Conservation (phyloP, 2,329 filamentous ascomycete genomes). For the Trichoderma breve region DNA sequence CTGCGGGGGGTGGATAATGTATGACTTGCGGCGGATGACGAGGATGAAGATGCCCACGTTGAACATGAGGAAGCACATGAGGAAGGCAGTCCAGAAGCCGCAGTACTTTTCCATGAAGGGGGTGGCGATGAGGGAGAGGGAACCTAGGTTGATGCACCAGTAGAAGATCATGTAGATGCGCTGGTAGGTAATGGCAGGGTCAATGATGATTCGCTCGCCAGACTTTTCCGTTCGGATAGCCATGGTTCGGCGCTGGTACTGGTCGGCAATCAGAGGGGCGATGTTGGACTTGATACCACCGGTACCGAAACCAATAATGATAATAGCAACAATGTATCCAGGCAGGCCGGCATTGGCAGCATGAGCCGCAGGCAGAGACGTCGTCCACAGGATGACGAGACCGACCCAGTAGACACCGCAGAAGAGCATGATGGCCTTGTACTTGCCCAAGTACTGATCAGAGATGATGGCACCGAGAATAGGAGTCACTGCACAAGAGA, state of each 20-base stretch:
- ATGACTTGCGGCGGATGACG: constrained; percentile 45
- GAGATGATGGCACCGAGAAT: constrained; percentile 55
- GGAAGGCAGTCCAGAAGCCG: constrained; percentile 66
- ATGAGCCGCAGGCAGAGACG: constrained; percentile 42
- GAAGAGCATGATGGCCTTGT: constrained; percentile 60
- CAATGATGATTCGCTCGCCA: constrained; percentile 62
- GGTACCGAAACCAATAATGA: constrained; percentile 65
- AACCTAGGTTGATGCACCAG: constrained; percentile 71
- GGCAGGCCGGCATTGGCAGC: constrained; percentile 43
- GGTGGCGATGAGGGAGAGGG: constrained; percentile 64
- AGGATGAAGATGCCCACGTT: constrained; percentile 56
- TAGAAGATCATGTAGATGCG: constrained; percentile 75
- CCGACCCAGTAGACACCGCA: constrained; percentile 58
- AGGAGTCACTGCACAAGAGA: constrained; percentile 33
- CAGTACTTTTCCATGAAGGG: constrained; percentile 65
- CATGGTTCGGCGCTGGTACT: constrained; percentile 57
- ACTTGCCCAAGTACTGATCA: constrained; percentile 58
- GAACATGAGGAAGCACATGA: constrained; percentile 60
- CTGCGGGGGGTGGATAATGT: constrained; percentile 53
- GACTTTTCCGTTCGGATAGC: constrained; percentile 46
- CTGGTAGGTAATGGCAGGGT: constrained; percentile 64
- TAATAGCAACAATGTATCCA: constrained; percentile 53
- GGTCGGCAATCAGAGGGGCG: constrained; percentile 60
- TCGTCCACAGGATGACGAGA: constrained; percentile 53
- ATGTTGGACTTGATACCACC: constrained; percentile 69